A percentile compares a stretch with the other conserved stretches of the same genome.
These are phyloP conservation scores for Iodosphaeria phyllophila DNA, from an alignment of 2,329 filamentous ascomycete species.

Conservation along the genomic window DNA sequence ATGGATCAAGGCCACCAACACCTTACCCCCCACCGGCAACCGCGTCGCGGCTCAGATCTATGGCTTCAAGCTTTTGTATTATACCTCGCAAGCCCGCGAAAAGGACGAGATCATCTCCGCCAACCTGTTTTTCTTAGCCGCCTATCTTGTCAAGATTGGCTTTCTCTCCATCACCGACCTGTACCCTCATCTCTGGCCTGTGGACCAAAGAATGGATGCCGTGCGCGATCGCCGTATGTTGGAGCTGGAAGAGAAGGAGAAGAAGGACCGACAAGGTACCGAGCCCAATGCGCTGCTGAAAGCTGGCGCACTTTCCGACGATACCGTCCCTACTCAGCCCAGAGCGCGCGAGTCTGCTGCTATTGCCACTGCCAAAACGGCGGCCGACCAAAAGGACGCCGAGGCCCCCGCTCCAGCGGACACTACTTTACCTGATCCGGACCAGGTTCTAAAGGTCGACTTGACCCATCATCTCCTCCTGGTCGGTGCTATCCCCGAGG, in stretches of 20 bases:
- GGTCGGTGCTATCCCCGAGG: constrained; percentile 83
- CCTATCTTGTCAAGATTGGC: constrained; percentile 87
- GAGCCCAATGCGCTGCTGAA: constrained; percentile 68
- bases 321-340: constrained; percentile 46
- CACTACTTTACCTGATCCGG: constrained; percentile 46
- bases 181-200: constrained; percentile 79
- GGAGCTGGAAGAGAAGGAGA: constrained; percentile 64
- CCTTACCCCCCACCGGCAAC: constrained; percentile 70
- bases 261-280: constrained; percentile 48
- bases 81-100: constrained; percentile 62
- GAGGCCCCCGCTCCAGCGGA: constrained; percentile 24
- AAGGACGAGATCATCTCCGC: constrained; percentile 65
- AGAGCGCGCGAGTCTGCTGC: no score
- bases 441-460: constrained; percentile 66
- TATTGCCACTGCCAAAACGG: constrained; percentile 27
- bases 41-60: constrained; percentile 83
- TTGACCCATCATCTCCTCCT: constrained; percentile 72
- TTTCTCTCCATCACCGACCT: constrained; percentile 86
- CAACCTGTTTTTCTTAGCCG: constrained; percentile 81
- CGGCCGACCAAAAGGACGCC: constrained; percentile 28
- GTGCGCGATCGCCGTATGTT: constrained; percentile 52
- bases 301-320: constrained; percentile 75
- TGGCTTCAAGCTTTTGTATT: constrained; percentile 93
- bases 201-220: constrained; percentile 64
- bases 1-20: constrained; percentile 70